Evolutionary conservation across 2,329 filamentous ascomycete species (phyloP).

Genomic region (Botrytis medusae): DNA sequence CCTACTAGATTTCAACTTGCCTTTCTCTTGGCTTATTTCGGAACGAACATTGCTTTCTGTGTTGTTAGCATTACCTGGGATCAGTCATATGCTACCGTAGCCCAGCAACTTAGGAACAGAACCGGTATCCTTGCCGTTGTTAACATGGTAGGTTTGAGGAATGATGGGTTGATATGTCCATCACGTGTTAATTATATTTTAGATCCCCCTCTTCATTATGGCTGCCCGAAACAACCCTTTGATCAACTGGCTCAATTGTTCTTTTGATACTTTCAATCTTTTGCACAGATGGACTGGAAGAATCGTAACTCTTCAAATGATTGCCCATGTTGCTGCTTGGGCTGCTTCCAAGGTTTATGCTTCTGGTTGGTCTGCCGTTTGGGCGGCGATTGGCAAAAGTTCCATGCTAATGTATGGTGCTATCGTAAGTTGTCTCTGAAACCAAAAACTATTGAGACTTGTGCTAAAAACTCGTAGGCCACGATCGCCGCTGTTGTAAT

Average conservation of each 20-base stretch:
- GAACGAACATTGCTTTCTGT: constrained; percentile 76
- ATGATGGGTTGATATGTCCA: not conserved
- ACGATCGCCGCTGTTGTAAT: constrained; percentile 62
- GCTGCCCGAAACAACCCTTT: constrained; percentile 77
- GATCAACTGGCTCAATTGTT: constrained; percentile 68
- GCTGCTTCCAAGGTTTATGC: constrained; percentile 46
- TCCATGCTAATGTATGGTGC: constrained; percentile 59
- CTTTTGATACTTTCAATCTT: constrained; percentile 81
- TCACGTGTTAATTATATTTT: constrained; percentile 18
- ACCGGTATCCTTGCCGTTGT: constrained; percentile 68
- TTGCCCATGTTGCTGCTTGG: constrained; percentile 65
- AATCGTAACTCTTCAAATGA: constrained; percentile 68
- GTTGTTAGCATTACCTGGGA: constrained; percentile 63
- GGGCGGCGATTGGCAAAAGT: constrained; percentile 40
- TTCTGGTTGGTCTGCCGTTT: constrained; percentile 51
- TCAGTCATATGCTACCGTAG: constrained; percentile 46
- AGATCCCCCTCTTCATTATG: constrained; percentile 69
- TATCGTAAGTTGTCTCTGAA: constrained; percentile 50
- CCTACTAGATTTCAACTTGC: constrained; percentile 76
- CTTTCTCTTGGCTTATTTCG: constrained; percentile 66
- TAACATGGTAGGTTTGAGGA: constrained; percentile 61
- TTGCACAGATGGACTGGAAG: constrained; percentile 79
- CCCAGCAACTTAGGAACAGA: constrained; percentile 61
- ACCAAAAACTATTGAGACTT: no score
- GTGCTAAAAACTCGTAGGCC: constrained; percentile 45